Evolutionary conservation across 2,329 filamentous ascomycete genomes (phyloP).

Genomic region (Cytospora piceicola): DNA sequence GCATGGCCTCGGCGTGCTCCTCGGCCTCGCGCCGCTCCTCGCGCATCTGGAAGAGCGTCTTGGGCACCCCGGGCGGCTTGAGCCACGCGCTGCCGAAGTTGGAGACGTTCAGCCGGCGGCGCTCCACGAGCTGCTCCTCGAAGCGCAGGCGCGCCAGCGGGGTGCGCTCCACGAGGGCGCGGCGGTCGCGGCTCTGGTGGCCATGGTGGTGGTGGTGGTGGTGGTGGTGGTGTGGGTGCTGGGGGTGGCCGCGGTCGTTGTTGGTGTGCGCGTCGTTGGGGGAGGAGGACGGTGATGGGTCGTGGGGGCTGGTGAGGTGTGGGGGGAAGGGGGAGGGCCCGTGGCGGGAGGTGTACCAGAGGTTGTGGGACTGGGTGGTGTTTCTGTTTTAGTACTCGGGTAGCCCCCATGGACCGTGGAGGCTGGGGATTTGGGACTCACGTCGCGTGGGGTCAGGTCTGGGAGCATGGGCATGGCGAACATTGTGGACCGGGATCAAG

Average conservation of each 20-base stretch:
- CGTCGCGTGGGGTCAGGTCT: constrained; percentile 71
- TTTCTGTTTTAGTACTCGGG: constrained; percentile 31
- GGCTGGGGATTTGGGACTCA: constrained; percentile 44
- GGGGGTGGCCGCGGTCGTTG: constrained; percentile 37
- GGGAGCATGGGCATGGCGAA: constrained; percentile 66
- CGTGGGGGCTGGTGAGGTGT: constrained; percentile 20
- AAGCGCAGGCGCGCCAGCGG: constrained; percentile 70
- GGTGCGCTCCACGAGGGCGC: constrained; percentile 53
- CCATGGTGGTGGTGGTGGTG: constrained; percentile 31
- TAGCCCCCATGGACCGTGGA: neutral
- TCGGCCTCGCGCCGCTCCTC: constrained; percentile 89
- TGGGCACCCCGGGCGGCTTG: constrained; percentile 81
- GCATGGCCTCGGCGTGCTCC: constrained; percentile 77
- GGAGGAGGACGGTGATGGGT: constrained; percentile 33
- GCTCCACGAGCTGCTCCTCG: constrained; percentile 77
- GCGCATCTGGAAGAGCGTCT: constrained; percentile 86
- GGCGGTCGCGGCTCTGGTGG: constrained; percentile 42
- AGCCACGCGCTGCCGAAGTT: constrained; percentile 92
- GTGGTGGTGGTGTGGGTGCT: constrained; percentile 39
- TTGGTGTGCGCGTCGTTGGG: constrained; percentile 40
- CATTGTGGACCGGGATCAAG: constrained; percentile 45
- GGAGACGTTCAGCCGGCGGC: constrained; percentile 79
- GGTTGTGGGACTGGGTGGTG: constrained; percentile 63
- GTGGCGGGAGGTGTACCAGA: constrained; percentile 73
- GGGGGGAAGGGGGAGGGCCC: constrained; percentile 43